Evolutionary conservation across 805 yeast genomes (phyloP).

Genomic region (Yamadazyma phyllophila): DNA sequence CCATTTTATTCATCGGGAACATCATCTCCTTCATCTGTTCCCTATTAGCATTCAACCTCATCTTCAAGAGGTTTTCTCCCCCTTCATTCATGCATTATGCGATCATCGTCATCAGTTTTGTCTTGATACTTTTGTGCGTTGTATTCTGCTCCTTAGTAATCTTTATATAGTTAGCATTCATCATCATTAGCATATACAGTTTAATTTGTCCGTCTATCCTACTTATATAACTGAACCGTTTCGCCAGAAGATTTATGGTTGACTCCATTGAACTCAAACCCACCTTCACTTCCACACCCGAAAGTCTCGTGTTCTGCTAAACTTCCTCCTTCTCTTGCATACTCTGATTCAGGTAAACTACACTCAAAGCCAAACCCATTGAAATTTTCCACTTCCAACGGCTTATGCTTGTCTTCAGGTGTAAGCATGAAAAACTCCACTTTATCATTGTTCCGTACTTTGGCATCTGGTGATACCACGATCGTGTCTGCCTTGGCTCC

Average conservation of each 20-base stretch:
- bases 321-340: neutral
- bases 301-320: conserved; percentile 15
- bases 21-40: conserved; percentile 32
- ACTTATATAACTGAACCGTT: conserved; percentile 7
- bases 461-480: conserved; percentile 62
- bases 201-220: no score
- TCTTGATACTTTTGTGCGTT: conserved; percentile 8
- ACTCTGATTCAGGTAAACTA: conserved; percentile 25
- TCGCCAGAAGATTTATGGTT: conserved; percentile 32
- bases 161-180: conserved; percentile 1
- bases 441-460: conserved; percentile 41
- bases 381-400: neutral
- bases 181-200: neutral
- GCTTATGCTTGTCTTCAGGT: conserved; percentile 26
- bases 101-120: conserved; percentile 11
- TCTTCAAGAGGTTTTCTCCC: conserved; percentile 27
- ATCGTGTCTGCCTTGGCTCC: conserved; percentile 64
- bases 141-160: conserved; percentile 2
- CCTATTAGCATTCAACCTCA: conserved; percentile 34
- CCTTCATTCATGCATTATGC: conserved; percentile 23
- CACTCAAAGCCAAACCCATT: conserved; percentile 26
- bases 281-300: conserved; percentile 35
- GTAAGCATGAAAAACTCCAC: conserved; percentile 47
- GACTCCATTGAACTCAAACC: conserved; percentile 25
- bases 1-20: conserved; percentile 30